These are phyloP conservation scores for Nicotiana noctiflora DNA, from an alignment of 257 asterid species.

Conservation along the genomic window DNA sequence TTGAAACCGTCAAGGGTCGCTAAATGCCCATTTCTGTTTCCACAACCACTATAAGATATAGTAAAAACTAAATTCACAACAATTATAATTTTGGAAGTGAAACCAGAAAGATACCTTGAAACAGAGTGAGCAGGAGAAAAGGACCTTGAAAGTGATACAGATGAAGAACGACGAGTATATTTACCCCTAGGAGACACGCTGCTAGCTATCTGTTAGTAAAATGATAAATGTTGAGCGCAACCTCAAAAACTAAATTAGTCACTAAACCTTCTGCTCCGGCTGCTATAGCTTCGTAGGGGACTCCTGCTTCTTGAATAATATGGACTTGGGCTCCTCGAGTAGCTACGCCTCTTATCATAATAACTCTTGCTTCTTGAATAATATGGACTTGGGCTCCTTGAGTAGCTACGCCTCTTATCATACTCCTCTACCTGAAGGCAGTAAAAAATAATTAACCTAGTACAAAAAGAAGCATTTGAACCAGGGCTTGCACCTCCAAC, in stretches of 20 bases:
- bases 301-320: slow-evolving; percentile 60
- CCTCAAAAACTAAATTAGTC: neutral
- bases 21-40: too few relatives aligned
- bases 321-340: slow-evolving; percentile 61
- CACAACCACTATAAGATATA: too few relatives aligned
- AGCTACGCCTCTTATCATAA: slow-evolving; percentile 41
- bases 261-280: slow-evolving; percentile 48
- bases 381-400: slow-evolving; percentile 58
- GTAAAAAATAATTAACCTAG: neutral
- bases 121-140: too few relatives aligned
- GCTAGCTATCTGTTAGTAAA: too few relatives aligned
- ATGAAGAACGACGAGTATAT: too few relatives aligned
- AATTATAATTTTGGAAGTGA: too few relatives aligned
- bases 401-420: slow-evolving; percentile 38
- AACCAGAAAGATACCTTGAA: too few relatives aligned
- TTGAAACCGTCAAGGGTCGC: too few relatives aligned
- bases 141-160: too few relatives aligned
- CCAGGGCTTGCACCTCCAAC: slow-evolving; percentile 2
- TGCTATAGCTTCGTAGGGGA: slow-evolving; percentile 37
- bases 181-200: too few relatives aligned
- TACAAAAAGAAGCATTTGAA: slow-evolving; percentile 6
- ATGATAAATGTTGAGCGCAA: too few relatives aligned
- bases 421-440: slow-evolving; percentile 59
- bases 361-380: slow-evolving; percentile 48
- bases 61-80: too few relatives aligned